Conservation (phyloP, 1,284 basidiomycete species). For the Moesziomyces sp. region DNA sequence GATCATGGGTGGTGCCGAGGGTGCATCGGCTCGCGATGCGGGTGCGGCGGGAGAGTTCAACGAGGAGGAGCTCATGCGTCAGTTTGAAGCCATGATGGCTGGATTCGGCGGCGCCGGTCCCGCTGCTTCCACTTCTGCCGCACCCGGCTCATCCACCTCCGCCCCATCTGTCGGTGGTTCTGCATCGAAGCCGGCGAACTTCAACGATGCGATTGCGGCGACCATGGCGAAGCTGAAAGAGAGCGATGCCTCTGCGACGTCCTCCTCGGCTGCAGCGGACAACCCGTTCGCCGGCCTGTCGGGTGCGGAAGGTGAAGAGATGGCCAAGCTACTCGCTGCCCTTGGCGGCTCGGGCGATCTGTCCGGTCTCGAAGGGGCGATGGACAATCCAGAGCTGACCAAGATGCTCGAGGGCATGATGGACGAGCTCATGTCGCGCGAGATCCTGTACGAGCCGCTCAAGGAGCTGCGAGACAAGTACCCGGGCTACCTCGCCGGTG, state of each 20-base stretch:
- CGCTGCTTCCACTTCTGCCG: constrained; percentile 3
- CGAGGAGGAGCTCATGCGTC: constrained; percentile 65
- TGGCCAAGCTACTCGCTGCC: constrained; percentile 67
- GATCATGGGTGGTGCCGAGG: constrained; percentile 19
- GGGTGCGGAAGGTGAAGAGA: constrained; percentile 67
- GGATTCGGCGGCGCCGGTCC: constrained; percentile 41
- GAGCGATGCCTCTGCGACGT: constrained; percentile 72
- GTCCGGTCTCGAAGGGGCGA: constrained; percentile 58
- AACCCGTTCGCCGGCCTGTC: constrained; percentile 70
- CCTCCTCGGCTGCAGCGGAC: constrained; percentile 43
- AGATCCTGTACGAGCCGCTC: constrained; percentile 90
- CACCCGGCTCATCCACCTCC: constrained; percentile 5
- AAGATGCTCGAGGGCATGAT: constrained; percentile 89
- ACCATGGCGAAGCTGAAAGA: constrained; percentile 84
- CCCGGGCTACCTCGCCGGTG: constrained; percentile 77
- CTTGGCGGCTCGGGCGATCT: constrained; percentile 64
- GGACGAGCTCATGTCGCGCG: constrained; percentile 91
- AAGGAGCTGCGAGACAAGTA: constrained; percentile 91
- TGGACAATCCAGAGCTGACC: constrained; percentile 70
- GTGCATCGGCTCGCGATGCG: background rate
- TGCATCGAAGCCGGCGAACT: constrained; percentile 70
- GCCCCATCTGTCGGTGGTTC: constrained; percentile 3
- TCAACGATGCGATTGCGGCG: constrained; percentile 80
- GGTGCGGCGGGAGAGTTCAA: constrained; percentile 27
- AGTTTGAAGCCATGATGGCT: constrained; percentile 65